Evolutionary conservation across 352 stramenopile species (phyloP), one percentile per base, ranked within the genome.

Genomic region (Globisporangium recalcitrans): DNA sequence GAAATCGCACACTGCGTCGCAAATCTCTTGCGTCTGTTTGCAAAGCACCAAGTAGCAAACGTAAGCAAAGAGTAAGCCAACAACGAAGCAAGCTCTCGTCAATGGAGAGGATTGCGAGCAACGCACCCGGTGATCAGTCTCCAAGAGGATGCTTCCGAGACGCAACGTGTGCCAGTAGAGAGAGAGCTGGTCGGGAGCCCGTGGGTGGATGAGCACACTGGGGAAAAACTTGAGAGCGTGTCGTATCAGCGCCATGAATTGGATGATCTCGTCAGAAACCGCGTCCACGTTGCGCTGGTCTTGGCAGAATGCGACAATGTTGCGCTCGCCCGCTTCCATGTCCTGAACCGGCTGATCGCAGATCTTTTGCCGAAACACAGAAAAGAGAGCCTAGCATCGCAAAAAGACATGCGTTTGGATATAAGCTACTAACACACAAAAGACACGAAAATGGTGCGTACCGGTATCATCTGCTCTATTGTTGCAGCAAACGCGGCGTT

Each of bases 1-100:
- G 51, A 88, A 90, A 58, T 85, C 69, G 51, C 82, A 91, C 13
- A 74, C 70, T 38, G 77, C 72, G 52, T 91, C 82, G 52, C 69
- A 82, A n/a, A 90, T 83, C 61, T 81, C 75, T 56, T 88, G 80
- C 26, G 64, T 69, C 78, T 85, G 44, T n/a, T 42, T 16, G 9
- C 14, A 31, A 13, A n/a, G 13, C 6, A 21, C 3, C 1, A 34
- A 31, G 27, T 5, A 31, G 27, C 27, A 31, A 31, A n/a, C n/a
- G n/a, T 6, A 8, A 38, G 10, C 6, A 10, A 22, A 5, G 4
- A 19, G 13, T 2, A 11, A 2, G 38, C 0, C 16, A 46, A 46
- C 6, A 46, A 22, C 7, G 1, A 46, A 46, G 19, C 38, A 46
- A 21, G n/a, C 14, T 13, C 36, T 21, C 19, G 22, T 27, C 32